Conservation (phyloP, 1,284 basidiomycete genomes). For the Moesziomyces aphidis region DNA sequence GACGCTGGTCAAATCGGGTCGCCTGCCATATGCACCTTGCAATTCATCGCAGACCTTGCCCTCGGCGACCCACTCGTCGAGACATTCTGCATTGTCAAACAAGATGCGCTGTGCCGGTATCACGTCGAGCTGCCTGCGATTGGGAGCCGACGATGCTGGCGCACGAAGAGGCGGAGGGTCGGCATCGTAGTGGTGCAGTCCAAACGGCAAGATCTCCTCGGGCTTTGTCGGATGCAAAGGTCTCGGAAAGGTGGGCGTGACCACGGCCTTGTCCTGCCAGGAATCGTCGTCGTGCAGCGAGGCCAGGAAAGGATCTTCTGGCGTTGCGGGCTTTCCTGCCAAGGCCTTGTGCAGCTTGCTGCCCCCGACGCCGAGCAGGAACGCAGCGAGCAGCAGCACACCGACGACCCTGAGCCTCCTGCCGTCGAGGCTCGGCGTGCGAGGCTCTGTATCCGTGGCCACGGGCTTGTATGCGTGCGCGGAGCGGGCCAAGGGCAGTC, state of each 20-base stretch:
- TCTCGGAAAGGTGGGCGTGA: slow-evolving; percentile 19
- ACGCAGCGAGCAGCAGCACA: slow-evolving; percentile 21
- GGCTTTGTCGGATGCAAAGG: slow-evolving; percentile 11
- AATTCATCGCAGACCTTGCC: slow-evolving; percentile 29
- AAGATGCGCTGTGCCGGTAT: slow-evolving; percentile 26
- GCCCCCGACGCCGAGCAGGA: slow-evolving; percentile 21
- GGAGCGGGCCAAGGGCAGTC: slow-evolving; percentile 8
- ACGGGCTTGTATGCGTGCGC: slow-evolving; percentile 13
- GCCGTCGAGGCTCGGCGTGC: neutral
- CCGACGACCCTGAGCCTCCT: slow-evolving; percentile 13
- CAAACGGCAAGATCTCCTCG: slow-evolving; percentile 25
- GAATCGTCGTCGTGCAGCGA: slow-evolving; percentile 39
- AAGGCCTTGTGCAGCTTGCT: slow-evolving; percentile 4
- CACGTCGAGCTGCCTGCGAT: slow-evolving; percentile 21
- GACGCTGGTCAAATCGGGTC: slow-evolving; percentile 18
- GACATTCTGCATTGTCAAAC: slow-evolving; percentile 19
- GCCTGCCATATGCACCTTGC: slow-evolving; percentile 12
- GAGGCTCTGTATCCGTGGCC: slow-evolving; percentile 1
- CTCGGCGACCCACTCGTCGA: slow-evolving; percentile 32
- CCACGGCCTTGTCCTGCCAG: slow-evolving; percentile 22
- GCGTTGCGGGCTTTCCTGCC: neutral
- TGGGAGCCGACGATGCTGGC: slow-evolving; percentile 12
- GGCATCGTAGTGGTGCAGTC: slow-evolving; percentile 26
- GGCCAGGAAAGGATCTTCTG: neutral
- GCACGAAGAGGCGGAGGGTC: neutral